These are phyloP conservation scores for Parsonsia alboflavescens DNA, from an alignment of 257 asterid species.

Conservation along the genomic window DNA sequence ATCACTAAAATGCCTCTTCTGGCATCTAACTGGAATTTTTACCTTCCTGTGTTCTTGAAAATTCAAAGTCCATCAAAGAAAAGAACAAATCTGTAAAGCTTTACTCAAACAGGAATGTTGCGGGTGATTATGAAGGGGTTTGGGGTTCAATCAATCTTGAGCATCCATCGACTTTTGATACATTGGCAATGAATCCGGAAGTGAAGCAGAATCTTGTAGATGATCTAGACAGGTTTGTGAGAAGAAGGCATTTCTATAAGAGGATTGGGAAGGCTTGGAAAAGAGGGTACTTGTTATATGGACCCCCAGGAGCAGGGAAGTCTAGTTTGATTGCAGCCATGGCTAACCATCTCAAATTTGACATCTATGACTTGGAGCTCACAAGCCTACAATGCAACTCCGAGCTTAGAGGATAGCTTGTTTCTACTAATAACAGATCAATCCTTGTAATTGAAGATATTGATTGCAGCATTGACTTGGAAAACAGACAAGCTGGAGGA, in stretches of 20 bases:
- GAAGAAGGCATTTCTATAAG: conserved; percentile 51
- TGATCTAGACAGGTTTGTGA: conserved; percentile 45
- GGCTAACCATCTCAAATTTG: conserved; percentile 59
- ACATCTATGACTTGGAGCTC: conserved; percentile 71
- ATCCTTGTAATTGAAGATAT: conserved; percentile 76
- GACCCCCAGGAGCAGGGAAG: conserved; percentile 90
- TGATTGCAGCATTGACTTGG: conserved; percentile 42
- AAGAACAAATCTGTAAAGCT: conserved; percentile 21
- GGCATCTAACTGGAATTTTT: conserved; percentile 65
- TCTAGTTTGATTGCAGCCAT: conserved; percentile 81
- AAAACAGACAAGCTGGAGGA: conserved; percentile 15
- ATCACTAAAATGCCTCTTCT: conserved; percentile 50
- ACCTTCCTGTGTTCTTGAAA: conserved; percentile 25
- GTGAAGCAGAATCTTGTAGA: conserved; percentile 29
- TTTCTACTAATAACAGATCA: conserved; percentile 47
- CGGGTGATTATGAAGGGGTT: neutral
- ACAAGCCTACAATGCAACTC: conserved; percentile 37
- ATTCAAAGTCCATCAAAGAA: conserved; percentile 20
- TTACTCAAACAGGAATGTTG: conserved; percentile 9
- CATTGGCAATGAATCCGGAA: conserved; percentile 47
- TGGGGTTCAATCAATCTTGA: conserved; percentile 23
- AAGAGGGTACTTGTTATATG: conserved; percentile 64
- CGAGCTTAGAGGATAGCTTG: conserved; percentile 38
- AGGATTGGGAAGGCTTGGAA: conserved; percentile 76
- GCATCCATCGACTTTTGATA: conserved; percentile 43